These are phyloP conservation scores for Saccharomycodes ludwigii DNA, from an alignment of 805 yeast species.

Conservation along the genomic window DNA sequence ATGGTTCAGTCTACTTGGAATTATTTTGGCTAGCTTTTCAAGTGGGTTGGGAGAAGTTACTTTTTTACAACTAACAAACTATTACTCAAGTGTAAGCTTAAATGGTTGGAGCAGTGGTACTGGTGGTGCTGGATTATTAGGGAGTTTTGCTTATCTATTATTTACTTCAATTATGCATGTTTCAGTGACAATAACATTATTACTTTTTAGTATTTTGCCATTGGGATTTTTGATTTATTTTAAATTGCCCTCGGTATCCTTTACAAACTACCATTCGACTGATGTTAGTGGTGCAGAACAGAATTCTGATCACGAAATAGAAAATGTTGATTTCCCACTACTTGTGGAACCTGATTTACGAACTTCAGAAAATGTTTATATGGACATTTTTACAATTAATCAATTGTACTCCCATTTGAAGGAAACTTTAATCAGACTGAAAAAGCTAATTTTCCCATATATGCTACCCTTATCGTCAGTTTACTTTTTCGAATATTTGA, in stretches of 20 bases:
- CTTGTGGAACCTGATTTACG: too few relatives aligned
- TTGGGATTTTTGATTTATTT: conserved; percentile 34
- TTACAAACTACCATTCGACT: too few relatives aligned
- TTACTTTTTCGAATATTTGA: conserved; percentile 74
- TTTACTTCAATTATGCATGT: conserved; percentile 59
- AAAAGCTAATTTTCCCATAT: conserved; percentile 43
- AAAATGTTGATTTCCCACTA: too few relatives aligned
- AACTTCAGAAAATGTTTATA: too few relatives aligned
- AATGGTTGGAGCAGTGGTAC: conserved; percentile 92
- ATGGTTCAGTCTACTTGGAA: conserved; percentile 44
- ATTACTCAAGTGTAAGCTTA: conserved; percentile 45
- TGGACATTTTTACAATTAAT: not conserved
- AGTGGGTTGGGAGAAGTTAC: conserved; percentile 90
- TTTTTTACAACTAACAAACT: conserved; percentile 78
- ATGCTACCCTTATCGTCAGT: conserved; percentile 81
- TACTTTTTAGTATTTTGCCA: conserved; percentile 47
- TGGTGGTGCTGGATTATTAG: conserved; percentile 88
- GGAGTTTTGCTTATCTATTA: conserved; percentile 59
- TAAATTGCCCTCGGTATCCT: conserved; percentile 11
- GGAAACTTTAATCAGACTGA: conserved; percentile 23
- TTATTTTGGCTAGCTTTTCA: conserved; percentile 65
- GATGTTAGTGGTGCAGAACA: too few relatives aligned
- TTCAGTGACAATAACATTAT: conserved; percentile 39
- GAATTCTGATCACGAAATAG: too few relatives aligned
- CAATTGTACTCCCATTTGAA: conserved; percentile 11